Evolutionary conservation across 148 eudicot genomes (phyloP), one percentile per base, ranked within the genome.

Genomic region (Polygonum aviculare): DNA sequence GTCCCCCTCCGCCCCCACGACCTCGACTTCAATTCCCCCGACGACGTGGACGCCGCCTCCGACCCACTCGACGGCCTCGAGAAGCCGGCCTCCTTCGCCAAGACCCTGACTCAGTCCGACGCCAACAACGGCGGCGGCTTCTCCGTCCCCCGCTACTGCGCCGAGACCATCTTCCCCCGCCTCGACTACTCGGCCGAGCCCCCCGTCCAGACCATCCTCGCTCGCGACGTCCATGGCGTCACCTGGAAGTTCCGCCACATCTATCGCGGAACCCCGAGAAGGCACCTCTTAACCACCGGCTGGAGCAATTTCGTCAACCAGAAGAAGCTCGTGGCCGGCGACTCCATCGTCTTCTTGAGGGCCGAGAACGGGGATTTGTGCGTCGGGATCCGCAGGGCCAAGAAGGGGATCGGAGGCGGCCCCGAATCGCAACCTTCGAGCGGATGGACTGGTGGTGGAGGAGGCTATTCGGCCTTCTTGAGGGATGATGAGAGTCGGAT

Each of bases 91-190:
- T 90, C 91, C 0, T 90, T 87, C 67, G 89, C 89, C 1, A 90
- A 90, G 84, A 87, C 91, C 6, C 70, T 90, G 77, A 90, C 93
- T 0, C 93, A 84, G 39, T 90, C 93, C 12, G 93, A 90, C 69
- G 93, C 93, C 2, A 90, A 90, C 76, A 90, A 90, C 19, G 93
- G 93, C n/a, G 93, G 93, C 15, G 93, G 93, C 2, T 90, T 90
- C 71, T 90, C 93, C 0, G 93, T 87, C 5, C 93, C 93, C 1
- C 74, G 93, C 70, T 87, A 87, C 50, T 90, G 93, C 39, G 93
- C 93, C 0, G 93, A 87, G 80, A 87, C 93, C 0, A 87, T 90
- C 38, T 90, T 90, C 12, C 93, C 91, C 0, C 26, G 82, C 75
- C 75, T 90, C 72, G 93, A 90, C 84, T 87, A 86, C 52, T 74